Evolutionary conservation across 2,329 filamentous ascomycete species (phyloP), one percentile per base, ranked within the genome.

Genomic region (Hypoxylon sp.): DNA sequence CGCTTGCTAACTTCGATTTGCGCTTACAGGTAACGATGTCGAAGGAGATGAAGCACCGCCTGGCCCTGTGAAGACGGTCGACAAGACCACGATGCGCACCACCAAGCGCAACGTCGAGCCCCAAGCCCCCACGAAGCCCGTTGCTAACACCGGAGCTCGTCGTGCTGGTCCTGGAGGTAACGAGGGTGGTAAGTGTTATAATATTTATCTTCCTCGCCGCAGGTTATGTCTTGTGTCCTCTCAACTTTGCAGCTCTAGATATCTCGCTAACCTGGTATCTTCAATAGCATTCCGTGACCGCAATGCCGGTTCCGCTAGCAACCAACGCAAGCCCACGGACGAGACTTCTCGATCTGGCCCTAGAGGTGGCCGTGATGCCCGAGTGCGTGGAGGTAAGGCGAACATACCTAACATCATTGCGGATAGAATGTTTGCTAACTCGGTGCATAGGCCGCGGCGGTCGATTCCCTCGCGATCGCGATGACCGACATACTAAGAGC

Each of bases 91-190:
- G 72, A 84, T 88, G 76, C 90, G 93, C 80, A 86, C 87, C 70
- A 81, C 79, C 78, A 97, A 97, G 90, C 92, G 93, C 84, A 94
- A 94, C 83, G 90, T 87, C 78, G 89, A 91, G 77, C 88, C 88
- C 78, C 88, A 93, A 78, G 86, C 88, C 75, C 88, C 91, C 68
- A 75, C 81, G 59, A 78, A 80, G 73, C 77, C 79, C 70, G 68
- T 63, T 52, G 53, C 71, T 47, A 77, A 77, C 72, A 77, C 77
- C 70, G 79, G 78, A 76, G 81, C 80, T 74, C 83, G 77, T 72
- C 82, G 88, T 77, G 84, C 86, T 72, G 85, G 83, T 71, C 85
- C 85, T 79, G 84, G 84, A 77, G 92, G 91, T 77, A 96, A 89
- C 81, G 94, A 97, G 80, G 91, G 89, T 84, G 93, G 94, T 97